phyloP scores from a whole-genome alignment of 495 filamentous ascomycete genomes.

The Tuber aestivum region DNA sequence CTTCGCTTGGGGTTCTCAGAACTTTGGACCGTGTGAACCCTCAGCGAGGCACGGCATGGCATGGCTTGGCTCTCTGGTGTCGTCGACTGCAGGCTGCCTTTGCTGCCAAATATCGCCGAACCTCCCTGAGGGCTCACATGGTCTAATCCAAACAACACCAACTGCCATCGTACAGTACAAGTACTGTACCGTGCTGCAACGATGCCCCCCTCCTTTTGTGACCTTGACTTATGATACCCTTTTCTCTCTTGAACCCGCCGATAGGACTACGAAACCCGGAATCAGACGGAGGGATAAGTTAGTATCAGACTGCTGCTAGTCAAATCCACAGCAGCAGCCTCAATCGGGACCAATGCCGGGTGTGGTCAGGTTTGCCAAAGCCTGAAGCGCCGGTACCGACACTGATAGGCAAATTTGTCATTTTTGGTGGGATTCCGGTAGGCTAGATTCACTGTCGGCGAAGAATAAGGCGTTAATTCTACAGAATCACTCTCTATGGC shows the following conservation, averaged over 20 bases:
- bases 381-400: not conserved
- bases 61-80: no score
- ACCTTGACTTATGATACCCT: not conserved
- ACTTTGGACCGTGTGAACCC: no score
- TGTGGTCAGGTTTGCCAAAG: not conserved
- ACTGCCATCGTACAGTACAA: not conserved
- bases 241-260: not conserved
- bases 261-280: not conserved
- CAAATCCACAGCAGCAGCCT: not conserved
- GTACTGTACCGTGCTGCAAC: not conserved
- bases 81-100: no score
- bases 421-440: not conserved
- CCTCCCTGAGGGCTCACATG: no score
- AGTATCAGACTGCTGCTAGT: not conserved
- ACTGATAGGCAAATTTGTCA: not conserved
- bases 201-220: not conserved
- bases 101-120: no score
- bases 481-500: no score
- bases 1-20: not conserved
- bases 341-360: not conserved
- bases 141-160: slow-evolving; percentile 1
- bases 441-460: not conserved
- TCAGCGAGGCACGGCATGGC: no score
- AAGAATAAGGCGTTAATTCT: not conserved
- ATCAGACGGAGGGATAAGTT: not conserved